phyloP scores from a whole-genome alignment of 495 filamentous ascomycete genomes.

The Diplogelasinospora grovesii region DNA sequence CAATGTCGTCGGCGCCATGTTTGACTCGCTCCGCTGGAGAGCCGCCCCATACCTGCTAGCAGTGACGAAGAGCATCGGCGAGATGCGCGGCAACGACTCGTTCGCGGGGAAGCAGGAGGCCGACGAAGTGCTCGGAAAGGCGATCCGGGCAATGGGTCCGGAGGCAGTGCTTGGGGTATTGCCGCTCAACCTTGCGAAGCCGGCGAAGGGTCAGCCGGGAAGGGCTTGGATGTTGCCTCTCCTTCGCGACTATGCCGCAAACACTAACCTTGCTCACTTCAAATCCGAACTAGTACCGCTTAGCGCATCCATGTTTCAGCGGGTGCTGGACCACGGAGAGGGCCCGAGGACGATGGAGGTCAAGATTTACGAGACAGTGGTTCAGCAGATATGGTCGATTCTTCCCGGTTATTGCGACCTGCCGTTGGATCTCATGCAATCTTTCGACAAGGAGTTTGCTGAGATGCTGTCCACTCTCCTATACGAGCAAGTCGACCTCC shows the following conservation, averaged over 20 bases:
- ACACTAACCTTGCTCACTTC: constrained; percentile 83
- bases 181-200: constrained; percentile 75
- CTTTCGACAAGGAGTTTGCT: constrained; percentile 85
- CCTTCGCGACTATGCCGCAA: constrained; percentile 74
- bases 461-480: constrained; percentile 86
- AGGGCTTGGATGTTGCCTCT: constrained; percentile 93
- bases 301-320: constrained; percentile 84
- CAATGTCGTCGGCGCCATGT: constrained; percentile 78
- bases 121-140: constrained; percentile 78
- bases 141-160: constrained; percentile 83
- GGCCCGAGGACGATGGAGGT: constrained; percentile 84
- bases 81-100: constrained; percentile 79
- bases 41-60: constrained; percentile 67
- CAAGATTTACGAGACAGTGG: constrained; percentile 95
- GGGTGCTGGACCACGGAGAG: constrained; percentile 68
- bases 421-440: constrained; percentile 67
- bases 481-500: constrained; percentile 83
- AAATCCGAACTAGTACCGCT: constrained; percentile 76
- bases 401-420: constrained; percentile 94
- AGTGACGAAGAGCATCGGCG: constrained; percentile 71
- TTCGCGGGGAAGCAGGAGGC: constrained; percentile 95
- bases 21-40: constrained; percentile 80
- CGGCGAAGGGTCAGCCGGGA: constrained; percentile 67
- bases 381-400: constrained; percentile 90
- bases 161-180: constrained; percentile 70